These are phyloP conservation scores for Yamadazyma akitaensis DNA, from an alignment of 805 yeast species.

Conservation along the genomic window DNA sequence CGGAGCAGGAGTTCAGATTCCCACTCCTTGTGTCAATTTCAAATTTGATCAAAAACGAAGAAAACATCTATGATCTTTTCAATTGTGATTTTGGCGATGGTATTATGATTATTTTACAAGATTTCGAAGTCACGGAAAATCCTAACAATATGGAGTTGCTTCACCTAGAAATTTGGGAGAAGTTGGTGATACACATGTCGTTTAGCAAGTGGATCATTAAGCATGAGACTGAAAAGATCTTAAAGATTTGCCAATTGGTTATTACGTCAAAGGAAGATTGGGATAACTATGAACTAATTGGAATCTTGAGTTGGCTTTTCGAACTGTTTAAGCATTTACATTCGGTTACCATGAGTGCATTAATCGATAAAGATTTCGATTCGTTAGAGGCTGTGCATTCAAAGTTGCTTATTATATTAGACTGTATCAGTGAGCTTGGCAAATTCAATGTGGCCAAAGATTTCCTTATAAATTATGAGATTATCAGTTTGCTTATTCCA, in stretches of 20 bases:
- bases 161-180: conserved; percentile 3
- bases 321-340: conserved; percentile 21
- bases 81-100: conserved; percentile 6
- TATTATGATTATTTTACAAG: conserved; percentile 7
- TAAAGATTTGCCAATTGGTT: conserved; percentile 34
- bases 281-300: conserved; percentile 35
- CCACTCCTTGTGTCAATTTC: conserved; percentile 3
- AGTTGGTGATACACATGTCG: conserved; percentile 10
- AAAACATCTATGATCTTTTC: conserved; percentile 15
- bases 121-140: conserved; percentile 4
- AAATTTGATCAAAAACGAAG: conserved; percentile 9
- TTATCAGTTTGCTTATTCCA: conserved; percentile 30
- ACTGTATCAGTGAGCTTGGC: conserved; percentile 40
- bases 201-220: conserved; percentile 16
- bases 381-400: conserved; percentile 11
- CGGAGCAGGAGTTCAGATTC: conserved; percentile 15
- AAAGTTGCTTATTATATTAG: conserved; percentile 16
- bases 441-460: conserved; percentile 39
- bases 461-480: conserved; percentile 39
- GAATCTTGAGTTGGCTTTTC: conserved; percentile 41
- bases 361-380: conserved; percentile 11
- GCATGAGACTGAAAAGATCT: conserved; percentile 28
- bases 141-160: conserved; percentile 1
- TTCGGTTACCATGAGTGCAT: conserved; percentile 6
- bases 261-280: conserved; percentile 39